A percentile compares a stretch with the other conserved stretches of the same genome.
phyloP scores from a whole-genome alignment of 2,329 filamentous ascomycete species.

The Thermothelomyces thermophilus region DNA sequence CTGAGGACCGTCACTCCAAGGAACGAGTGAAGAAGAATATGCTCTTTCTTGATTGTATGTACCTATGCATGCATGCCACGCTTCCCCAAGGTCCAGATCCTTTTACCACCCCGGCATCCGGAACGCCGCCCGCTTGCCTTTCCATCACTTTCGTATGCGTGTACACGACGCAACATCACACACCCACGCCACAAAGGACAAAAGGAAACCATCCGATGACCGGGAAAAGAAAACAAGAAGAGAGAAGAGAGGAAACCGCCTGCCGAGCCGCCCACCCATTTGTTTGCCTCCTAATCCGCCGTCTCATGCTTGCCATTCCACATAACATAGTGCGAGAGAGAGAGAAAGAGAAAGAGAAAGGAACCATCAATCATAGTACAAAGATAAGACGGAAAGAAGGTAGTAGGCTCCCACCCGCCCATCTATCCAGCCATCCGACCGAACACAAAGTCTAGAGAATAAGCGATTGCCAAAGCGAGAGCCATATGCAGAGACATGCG shows the following conservation, averaged over 20 bases:
- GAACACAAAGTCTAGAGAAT: no score
- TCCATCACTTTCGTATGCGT: not conserved
- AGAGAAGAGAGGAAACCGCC: not conserved
- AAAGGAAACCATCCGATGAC: not conserved
- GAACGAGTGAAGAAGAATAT: not conserved
- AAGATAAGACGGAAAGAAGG: not conserved
- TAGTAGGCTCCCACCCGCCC: not conserved
- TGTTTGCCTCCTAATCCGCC: not conserved
- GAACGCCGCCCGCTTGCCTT: slow-evolving; percentile 1
- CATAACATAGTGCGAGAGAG: not conserved
- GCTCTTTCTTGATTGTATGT: not conserved
- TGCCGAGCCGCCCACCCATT: not conserved
- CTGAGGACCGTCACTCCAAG: no score
- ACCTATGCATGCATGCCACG: not conserved
- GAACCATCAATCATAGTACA: slow-evolving; percentile 7
- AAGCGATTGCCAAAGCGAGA: not conserved
- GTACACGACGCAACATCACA: not conserved
- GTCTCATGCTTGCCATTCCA: slow-evolving; percentile 9
- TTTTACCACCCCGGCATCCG: not conserved
- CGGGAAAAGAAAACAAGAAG: not conserved
- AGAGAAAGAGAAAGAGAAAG: not conserved
- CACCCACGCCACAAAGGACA: not conserved
- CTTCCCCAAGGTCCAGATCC: not conserved
- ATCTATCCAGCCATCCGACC: not conserved
- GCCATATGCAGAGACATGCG: not conserved